Evolutionary conservation across 371 early-diverging fungal genomes (phyloP).

Genomic region (Lichtheimia ornata): DNA sequence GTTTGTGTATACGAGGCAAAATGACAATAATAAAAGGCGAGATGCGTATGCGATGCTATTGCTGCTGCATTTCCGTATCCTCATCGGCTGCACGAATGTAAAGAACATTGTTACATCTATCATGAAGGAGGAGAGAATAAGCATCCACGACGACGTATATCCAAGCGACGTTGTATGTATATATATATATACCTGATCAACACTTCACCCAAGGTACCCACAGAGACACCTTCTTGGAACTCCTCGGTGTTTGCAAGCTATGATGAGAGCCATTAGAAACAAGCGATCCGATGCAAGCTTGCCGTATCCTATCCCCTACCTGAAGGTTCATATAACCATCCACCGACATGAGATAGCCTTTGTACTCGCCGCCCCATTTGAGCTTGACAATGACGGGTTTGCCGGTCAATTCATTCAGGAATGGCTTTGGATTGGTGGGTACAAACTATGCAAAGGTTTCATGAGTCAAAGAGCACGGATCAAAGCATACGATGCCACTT

Average conservation of each 20-base stretch:
- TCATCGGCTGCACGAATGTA: slow-evolving; percentile 78
- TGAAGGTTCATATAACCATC: slow-evolving; percentile 98
- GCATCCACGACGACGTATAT: not conserved
- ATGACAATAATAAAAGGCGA: too few species aligned
- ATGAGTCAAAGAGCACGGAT: slow-evolving; percentile 1
- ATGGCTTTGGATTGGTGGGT: slow-evolving; percentile 97
- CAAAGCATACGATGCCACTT: not conserved
- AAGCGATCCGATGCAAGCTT: slow-evolving; percentile 7
- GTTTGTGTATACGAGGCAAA: not conserved
- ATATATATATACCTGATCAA: slow-evolving; percentile 72
- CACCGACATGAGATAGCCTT: slow-evolving; percentile 87
- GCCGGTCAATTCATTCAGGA: slow-evolving; percentile 89
- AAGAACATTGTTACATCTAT: slow-evolving; percentile 87
- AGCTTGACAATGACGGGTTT: slow-evolving; percentile 90
- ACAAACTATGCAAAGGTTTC: slow-evolving; percentile 61
- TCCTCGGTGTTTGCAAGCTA: slow-evolving; percentile 94
- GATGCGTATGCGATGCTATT: not conserved
- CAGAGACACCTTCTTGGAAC: slow-evolving; percentile 88
- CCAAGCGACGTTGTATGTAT: too few species aligned
- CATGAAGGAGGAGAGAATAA: not conserved
- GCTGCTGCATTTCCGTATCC: slow-evolving; percentile 47
- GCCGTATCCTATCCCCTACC: slow-evolving; percentile 50
- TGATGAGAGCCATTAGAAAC: slow-evolving; percentile 1
- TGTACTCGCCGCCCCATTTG: slow-evolving; percentile 99
- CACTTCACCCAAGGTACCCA: slow-evolving; percentile 91